Evolutionary conservation across 2,329 filamentous ascomycete species (phyloP), one percentile per base, ranked within the genome.

Genomic region (Exophiala aquamarina): DNA sequence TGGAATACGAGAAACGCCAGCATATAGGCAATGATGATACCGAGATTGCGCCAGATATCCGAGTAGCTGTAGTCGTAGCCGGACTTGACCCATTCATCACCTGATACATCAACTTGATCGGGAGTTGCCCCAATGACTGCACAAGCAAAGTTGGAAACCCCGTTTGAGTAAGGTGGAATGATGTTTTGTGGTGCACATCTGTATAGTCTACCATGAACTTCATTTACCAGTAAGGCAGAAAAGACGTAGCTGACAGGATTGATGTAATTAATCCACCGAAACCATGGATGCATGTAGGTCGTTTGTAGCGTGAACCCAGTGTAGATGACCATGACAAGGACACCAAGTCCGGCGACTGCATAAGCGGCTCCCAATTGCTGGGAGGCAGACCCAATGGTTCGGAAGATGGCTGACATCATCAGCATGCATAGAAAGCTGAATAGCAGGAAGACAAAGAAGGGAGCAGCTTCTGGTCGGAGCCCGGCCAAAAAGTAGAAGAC

Each of bases 81-180:
- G 0, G 68, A 63, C 3, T 69, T 61, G 3, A 87, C 79, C 55
- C 79, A 87, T 1, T 74, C 70, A 49, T 85, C 82, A 2, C 84
- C 84, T 14, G 69, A 79, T 4, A 87, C 78, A 1, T 70, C 76
- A 3, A 60, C 57, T 34, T 72, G 66, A 0, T 82, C 83, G 0
- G 77, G 64, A 1, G 76, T 71, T 4, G 83, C 71, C 3, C 83
- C 81, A 1, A 76, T 68, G 2, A 74, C 70, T 1, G 73, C 63
- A 23, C 50, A 54, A 17, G 42, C 87, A 52, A 84, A 90, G 68
- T 82, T 91, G 52, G 90, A 89, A 59, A 89, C 78, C 0, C 83
- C 76, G 1, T 87, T 86, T 59, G 89, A 83, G 59, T 90, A 89
- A 0, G 90, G 70, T 0, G 91, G 83, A 0, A 82, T 75, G 0